Percentiles rank a stretch among this genome's conserved stretches.
These are phyloP conservation scores for Schizonepeta tenuifolia DNA, from an alignment of 257 asterid species.

Conservation along the genomic window DNA sequence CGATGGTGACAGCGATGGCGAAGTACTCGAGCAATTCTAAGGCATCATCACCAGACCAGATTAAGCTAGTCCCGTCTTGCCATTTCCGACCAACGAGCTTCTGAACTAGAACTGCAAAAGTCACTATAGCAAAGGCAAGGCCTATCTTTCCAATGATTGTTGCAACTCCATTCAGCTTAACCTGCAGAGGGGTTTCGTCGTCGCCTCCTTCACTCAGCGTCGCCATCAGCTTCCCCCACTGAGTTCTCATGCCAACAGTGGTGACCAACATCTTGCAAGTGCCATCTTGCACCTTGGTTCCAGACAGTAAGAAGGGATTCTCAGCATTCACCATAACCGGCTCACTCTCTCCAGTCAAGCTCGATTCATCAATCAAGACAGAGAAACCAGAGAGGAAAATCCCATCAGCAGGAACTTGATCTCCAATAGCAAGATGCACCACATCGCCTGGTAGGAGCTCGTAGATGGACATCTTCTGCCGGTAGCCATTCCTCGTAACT, in stretches of 20 bases:
- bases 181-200: constrained; percentile 89
- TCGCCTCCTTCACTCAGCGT: constrained; percentile 92
- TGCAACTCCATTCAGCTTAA: constrained; percentile 87
- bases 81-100: constrained; percentile 64
- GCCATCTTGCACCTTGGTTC: constrained; percentile 93
- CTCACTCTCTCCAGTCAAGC: constrained; percentile 92
- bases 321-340: constrained; percentile 64
- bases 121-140: constrained; percentile 73
- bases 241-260: constrained; percentile 93
- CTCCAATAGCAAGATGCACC: constrained; percentile 84
- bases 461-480: constrained; percentile 78
- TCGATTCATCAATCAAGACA: constrained; percentile 75
- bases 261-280: constrained; percentile 89
- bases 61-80: constrained; percentile 47
- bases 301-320: constrained; percentile 79
- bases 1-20: constrained; percentile 88
- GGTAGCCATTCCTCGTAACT: constrained; percentile 76
- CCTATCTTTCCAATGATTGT: constrained; percentile 91
- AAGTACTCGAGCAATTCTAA: constrained; percentile 76
- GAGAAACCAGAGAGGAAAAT: constrained; percentile 80
- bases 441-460: constrained; percentile 83
- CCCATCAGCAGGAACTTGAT: constrained; percentile 93
- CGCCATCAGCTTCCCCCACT: constrained; percentile 92
- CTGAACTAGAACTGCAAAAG: constrained; percentile 78
- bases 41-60: constrained; percentile 80